Base-by-base conservation (phyloP, 495 filamentous ascomycete genomes). In the Aspergillus wentii region DNA sequence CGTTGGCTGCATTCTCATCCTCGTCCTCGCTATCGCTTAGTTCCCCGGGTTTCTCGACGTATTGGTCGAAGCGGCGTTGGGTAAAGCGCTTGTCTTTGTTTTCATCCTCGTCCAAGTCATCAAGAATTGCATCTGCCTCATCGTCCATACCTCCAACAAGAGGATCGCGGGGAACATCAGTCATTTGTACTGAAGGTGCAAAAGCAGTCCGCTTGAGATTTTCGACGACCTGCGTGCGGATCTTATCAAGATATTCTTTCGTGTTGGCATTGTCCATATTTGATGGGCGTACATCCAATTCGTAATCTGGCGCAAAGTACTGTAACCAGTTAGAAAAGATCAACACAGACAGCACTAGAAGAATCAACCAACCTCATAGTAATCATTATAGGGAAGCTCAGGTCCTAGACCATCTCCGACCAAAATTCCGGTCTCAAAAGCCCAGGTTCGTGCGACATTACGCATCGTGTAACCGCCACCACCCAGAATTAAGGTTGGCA, bases 211-310 rank as follows among this genome's bases (percentile, higher is more conserved):
- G 85, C 49, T 83, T 83, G 4, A 99, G 76, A 51, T 99, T 99
- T 40, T 95, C 89, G 32, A 95, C 83, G 26, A 99, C 85, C 40
- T 90, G 80, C 15, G 72, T 79, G 56, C 88, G 91, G 62, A 99
- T 99, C 68, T 95, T 96, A 47, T 94, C 85, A 3, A 98, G 75
- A 43, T 99, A 99, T 50, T 97, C 92, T 42, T 69, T 74, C 20
- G 86, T 89, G 56, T 99, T 99, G 13, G 91, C 87, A 50, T 99
- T 99, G 57, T 99, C 92, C 92, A 97, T 99, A 48, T 99, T 99
- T 3, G 88, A 95, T 8, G 92, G 77, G 10, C 88, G 84, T 13
- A 99, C 92, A 52, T 97, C 84, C 18, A 99, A 77, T 57, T 95
- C 85, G 56, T 92, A 99, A 52, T 99, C 92, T 1, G 92, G 92